phyloP scores from a whole-genome alignment of 306 rosid species.

The Quercus cerris region DNA sequence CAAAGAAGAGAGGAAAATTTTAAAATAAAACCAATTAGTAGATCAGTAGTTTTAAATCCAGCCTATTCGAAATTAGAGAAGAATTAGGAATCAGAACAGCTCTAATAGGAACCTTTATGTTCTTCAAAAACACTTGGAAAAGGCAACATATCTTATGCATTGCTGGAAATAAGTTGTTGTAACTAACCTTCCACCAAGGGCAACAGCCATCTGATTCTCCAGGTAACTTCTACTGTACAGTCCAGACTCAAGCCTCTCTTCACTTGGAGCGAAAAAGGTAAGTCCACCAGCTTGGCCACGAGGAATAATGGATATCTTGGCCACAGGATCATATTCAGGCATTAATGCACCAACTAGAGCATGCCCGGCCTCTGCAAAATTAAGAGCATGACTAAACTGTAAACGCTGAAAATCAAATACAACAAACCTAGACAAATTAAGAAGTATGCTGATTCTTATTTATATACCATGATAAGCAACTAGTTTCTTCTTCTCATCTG shows the following conservation, averaged over 20 bases:
- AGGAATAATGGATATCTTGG: constrained; percentile 95
- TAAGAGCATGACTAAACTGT: neutral
- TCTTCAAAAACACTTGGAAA: neutral
- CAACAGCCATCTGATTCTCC: constrained; percentile 99
- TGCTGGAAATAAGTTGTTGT: neutral
- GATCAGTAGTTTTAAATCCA: no score
- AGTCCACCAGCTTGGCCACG: constrained; percentile 84
- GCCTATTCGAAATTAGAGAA: neutral
- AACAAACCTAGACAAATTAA: neutral
- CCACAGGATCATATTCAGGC: constrained; percentile 79
- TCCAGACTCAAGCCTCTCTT: constrained; percentile 70
- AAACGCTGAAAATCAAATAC: neutral
- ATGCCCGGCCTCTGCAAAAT: constrained; percentile 94
- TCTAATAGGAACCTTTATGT: neutral
- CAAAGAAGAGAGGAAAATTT: neutral
- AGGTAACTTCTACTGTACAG: constrained; percentile 98
- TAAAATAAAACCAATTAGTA: no score
- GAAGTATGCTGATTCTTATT: neutral
- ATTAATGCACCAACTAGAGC: constrained; percentile 69
- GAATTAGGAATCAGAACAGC: constrained; percentile 2
- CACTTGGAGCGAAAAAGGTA: constrained; percentile 66
- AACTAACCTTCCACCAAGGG: constrained; percentile 69
- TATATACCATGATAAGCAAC: constrained; percentile 72
- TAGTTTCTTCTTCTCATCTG: constrained; percentile 93
- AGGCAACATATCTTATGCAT: neutral